phyloP scores from a whole-genome alignment of 2,329 filamentous ascomycete species.

The Triangularia verruculosa region DNA sequence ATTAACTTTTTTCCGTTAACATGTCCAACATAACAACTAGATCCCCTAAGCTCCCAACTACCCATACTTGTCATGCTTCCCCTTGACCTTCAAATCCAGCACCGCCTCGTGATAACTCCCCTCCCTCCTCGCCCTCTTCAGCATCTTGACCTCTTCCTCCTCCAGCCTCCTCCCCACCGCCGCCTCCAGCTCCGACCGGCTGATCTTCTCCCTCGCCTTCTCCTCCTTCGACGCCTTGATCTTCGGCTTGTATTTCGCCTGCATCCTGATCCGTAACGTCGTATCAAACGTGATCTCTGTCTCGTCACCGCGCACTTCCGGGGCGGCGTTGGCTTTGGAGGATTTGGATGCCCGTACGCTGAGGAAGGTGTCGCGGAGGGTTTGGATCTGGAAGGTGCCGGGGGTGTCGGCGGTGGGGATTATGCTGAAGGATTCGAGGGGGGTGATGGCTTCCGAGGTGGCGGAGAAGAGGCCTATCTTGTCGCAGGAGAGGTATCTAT shows the following conservation, averaged over 20 bases:
- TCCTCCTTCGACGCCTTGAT: conserved; percentile 77
- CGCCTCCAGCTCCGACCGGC: conserved; percentile 77
- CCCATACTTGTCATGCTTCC: conserved; percentile 84
- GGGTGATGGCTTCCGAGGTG: conserved; percentile 74
- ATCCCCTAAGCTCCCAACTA: conserved; percentile 30
- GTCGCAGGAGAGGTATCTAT: conserved; percentile 80
- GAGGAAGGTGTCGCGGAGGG: conserved; percentile 68
- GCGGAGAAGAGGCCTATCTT: conserved; percentile 77
- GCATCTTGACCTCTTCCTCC: conserved; percentile 78
- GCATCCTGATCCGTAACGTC: conserved; percentile 82
- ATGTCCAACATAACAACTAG: too few species aligned
- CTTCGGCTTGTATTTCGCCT: conserved; percentile 87
- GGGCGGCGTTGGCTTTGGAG: conserved; percentile 46
- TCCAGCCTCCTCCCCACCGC: conserved; percentile 72
- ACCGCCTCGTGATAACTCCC: conserved; percentile 88
- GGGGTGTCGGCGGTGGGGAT: conserved; percentile 62
- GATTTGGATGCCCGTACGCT: conserved; percentile 54
- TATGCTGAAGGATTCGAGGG: conserved; percentile 76
- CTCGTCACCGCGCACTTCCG: conserved; percentile 75
- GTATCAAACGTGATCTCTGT: conserved; percentile 65
- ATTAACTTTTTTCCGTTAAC: neutral
- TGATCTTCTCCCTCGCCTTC: conserved; percentile 81
- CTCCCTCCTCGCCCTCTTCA: conserved; percentile 80
- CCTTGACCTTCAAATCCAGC: conserved; percentile 84
- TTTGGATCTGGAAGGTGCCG: conserved; percentile 73